A percentile compares a stretch with the other conserved stretches of the same genome.
Evolutionary conservation across 441 rosid species (phyloP).

Genomic region (Populus hybrid): DNA sequence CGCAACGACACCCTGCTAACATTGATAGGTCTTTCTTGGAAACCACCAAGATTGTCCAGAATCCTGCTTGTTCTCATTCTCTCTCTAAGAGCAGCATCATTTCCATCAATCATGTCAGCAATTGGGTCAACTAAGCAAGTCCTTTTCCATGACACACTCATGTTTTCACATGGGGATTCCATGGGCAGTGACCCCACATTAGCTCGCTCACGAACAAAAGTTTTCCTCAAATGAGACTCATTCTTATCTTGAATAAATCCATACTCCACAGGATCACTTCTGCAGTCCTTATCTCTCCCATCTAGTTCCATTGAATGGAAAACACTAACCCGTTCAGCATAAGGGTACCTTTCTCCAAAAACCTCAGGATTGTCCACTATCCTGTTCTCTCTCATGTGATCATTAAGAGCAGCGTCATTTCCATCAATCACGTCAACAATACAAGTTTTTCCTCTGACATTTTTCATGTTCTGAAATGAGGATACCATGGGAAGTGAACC

Average conservation of each 20-base stretch:
- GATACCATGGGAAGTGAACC: not conserved
- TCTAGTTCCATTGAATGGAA: too few relatives aligned
- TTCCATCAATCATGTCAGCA: not conserved
- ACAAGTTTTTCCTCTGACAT: constrained; percentile 1
- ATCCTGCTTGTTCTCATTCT: not conserved
- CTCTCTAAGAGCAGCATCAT: not conserved
- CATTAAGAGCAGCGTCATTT: not conserved
- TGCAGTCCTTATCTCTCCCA: too few relatives aligned
- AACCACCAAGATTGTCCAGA: constrained; percentile 1
- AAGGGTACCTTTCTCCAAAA: too few relatives aligned
- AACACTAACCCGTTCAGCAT: too few relatives aligned
- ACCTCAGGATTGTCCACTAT: too few relatives aligned
- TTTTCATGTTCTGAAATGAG: not conserved
- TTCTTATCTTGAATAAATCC: too few relatives aligned
- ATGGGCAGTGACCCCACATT: too few relatives aligned
- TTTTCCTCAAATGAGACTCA: too few relatives aligned
- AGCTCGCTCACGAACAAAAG: too few relatives aligned
- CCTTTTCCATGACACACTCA: not conserved
- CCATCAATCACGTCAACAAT: constrained; percentile 18
- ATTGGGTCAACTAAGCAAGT: not conserved
- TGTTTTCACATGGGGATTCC: too few relatives aligned
- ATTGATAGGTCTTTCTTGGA: not conserved
- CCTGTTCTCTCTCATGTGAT: not conserved
- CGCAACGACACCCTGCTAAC: not conserved
- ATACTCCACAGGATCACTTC: too few relatives aligned